Conservation (phyloP, 495 filamentous ascomycete genomes). For the Hypomontagnella monticulosa region DNA sequence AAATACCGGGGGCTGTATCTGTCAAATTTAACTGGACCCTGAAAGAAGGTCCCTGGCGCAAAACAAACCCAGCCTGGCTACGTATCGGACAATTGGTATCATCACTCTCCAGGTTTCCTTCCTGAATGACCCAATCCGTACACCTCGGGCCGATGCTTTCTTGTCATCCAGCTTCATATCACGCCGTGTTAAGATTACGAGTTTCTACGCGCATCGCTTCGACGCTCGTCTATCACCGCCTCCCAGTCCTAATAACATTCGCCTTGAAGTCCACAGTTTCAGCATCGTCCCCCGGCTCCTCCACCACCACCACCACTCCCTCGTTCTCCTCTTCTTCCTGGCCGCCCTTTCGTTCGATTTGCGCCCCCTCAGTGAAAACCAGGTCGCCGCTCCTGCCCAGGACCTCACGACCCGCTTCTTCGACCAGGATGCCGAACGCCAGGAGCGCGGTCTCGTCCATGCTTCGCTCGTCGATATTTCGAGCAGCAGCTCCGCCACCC, state of each 20-base stretch:
- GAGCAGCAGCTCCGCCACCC: constrained; percentile 43
- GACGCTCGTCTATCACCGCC: neutral
- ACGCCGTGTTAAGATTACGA: constrained; percentile 22
- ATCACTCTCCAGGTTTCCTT: neutral
- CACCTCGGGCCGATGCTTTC: constrained; percentile 6
- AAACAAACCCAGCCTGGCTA: neutral
- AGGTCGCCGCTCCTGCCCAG: constrained; percentile 78
- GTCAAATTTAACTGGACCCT: constrained; percentile 6
- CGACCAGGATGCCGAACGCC: constrained; percentile 81
- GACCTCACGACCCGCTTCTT: constrained; percentile 72
- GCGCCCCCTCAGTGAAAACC: constrained; percentile 73
- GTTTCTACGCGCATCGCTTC: constrained; percentile 5
- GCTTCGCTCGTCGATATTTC: constrained; percentile 64
- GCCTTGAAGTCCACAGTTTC: constrained; percentile 32
- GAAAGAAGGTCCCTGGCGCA: neutral
- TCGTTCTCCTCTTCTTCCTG: no score
- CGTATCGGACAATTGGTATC: constrained; percentile 11
- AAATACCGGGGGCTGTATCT: constrained; percentile 5
- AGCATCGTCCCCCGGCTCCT: constrained; percentile 25
- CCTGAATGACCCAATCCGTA: neutral
- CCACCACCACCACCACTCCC: neutral
- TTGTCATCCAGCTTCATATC: constrained; percentile 18
- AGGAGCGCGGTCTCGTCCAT: constrained; percentile 89
- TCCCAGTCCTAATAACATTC: constrained; percentile 18
- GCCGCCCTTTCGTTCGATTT: constrained; percentile 18